Conservation (phyloP, 2,329 filamentous ascomycete genomes). For the Paraphoma chrysanthemicola region DNA sequence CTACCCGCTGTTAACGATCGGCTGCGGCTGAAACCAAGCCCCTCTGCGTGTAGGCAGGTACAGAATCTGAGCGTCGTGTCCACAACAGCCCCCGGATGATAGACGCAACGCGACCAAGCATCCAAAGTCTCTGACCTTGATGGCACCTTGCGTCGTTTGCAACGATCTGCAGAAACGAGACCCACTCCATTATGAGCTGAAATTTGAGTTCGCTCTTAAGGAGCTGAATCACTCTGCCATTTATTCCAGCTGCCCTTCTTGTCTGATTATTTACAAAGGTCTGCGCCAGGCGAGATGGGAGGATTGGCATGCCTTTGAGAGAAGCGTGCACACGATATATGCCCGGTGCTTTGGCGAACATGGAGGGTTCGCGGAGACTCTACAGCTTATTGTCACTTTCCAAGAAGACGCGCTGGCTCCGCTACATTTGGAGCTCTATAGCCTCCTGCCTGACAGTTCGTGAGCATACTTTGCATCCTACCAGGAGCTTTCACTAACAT, state of each 20-base stretch:
- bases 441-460: background rate
- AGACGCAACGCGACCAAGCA: no score
- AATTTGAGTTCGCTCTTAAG: background rate
- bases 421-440: background rate
- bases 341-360: background rate
- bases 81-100: no score
- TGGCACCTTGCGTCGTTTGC: background rate
- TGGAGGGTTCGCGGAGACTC: background rate
- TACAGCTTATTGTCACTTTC: background rate
- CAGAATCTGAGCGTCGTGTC: no score
- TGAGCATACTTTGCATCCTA: background rate
- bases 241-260: background rate
- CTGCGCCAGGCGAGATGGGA: background rate
- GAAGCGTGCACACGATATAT: background rate
- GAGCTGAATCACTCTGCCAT: background rate
- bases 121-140: background rate
- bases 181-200: background rate
- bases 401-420: background rate
- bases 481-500: background rate
- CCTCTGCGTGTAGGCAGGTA: no score
- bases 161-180: background rate
- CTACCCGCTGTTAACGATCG: no score
- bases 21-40: no score
- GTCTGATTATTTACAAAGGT: background rate
- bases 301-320: background rate